Base-by-base conservation (phyloP, 768 basidiomycete genomes). In the Coprinopsis sp. region DNA sequence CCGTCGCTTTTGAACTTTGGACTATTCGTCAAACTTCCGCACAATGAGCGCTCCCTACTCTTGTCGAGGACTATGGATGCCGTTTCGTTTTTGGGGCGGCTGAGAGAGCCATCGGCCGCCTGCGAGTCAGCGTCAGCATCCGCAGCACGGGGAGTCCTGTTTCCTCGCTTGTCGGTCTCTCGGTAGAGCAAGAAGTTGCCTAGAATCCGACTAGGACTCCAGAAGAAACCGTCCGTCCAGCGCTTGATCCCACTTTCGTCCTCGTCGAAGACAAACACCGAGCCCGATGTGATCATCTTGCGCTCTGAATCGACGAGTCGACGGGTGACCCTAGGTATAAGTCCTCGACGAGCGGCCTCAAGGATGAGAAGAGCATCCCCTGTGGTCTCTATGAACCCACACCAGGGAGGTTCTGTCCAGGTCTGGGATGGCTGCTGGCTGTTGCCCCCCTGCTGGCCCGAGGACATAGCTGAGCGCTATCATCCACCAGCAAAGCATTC, bases 161-260 rank as follows among this genome's bases (percentile, higher is more conserved):
- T 73, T 16, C 82, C 83, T 42, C 82, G 72, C 66, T 91, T 91
- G 64, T 93, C 91, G 5, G 90, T 91, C 68, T 96, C 91, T 52
- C 93, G 85, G 67, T 97, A 97, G 51, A 95, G 82, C 58, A 98
- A 72, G 61, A 96, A 98, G 64, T 97, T 97, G 57, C 91, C 91
- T 49, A 96, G 70, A 22, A 96, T 96, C 48, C 94, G 75, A 54
- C 84, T 87, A 0, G 94, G 94, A 54, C 86, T 89, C 94, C 94
- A 96, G 62, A 87, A 87, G 62, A 89, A 84, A n/a, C 93, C 92
- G 67, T 98, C 94, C 1, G 94, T 98, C 90, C 93, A 96, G 34
- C 94, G 78, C 70, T 94, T 95, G 71, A 98, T 98, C 22, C 93
- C 92, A 58, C 89, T 91, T 68, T 95, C 92, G 58, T 91, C 87